Percentiles rank a stretch among this genome's conserved stretches.
Evolutionary conservation across 2,329 filamentous ascomycete genomes (phyloP).

Genomic region (Tolypocladium nubicola): DNA sequence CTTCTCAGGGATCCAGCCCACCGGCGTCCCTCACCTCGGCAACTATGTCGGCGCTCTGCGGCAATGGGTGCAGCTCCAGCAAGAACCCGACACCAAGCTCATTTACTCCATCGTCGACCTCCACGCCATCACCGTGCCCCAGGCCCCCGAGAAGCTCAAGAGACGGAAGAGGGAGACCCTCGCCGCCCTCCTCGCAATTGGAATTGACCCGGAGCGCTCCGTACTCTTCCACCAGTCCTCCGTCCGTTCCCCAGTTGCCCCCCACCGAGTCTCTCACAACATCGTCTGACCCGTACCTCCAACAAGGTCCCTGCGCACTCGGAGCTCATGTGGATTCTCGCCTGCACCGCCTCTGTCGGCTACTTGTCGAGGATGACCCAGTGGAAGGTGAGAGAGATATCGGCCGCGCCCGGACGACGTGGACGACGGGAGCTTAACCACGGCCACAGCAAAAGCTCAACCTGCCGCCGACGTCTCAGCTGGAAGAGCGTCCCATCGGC

Average conservation of each 20-base stretch:
- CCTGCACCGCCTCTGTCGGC: constrained; percentile 82
- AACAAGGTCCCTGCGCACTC: constrained; percentile 62
- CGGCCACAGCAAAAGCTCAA: constrained; percentile 59
- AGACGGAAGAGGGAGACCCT: constrained; percentile 62
- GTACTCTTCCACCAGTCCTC: constrained; percentile 75
- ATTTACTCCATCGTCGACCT: constrained; percentile 87
- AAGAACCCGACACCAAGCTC: constrained; percentile 48
- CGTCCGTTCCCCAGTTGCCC: constrained; percentile 32
- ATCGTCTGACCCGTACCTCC: not conserved
- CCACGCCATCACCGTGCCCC: constrained; percentile 78
- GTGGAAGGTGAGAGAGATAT: constrained; percentile 64
- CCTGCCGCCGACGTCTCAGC: constrained; percentile 45
- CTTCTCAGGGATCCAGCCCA: constrained; percentile 96
- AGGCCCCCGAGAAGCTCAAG: constrained; percentile 50
- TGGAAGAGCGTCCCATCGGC: constrained; percentile 48
- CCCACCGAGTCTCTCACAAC: not conserved
- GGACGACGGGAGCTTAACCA: not conserved
- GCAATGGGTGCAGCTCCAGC: constrained; percentile 75
- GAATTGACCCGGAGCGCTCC: constrained; percentile 66
- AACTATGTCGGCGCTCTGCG: constrained; percentile 89
- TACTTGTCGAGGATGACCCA: constrained; percentile 98
- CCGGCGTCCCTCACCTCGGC: constrained; percentile 83
- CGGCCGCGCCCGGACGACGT: not conserved
- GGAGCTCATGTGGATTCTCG: constrained; percentile 95
- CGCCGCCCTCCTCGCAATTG: constrained; percentile 73